Evolutionary conservation across 768 basidiomycete species (phyloP), one percentile per base, ranked within the genome.

Genomic region (Ramaria rubella): DNA sequence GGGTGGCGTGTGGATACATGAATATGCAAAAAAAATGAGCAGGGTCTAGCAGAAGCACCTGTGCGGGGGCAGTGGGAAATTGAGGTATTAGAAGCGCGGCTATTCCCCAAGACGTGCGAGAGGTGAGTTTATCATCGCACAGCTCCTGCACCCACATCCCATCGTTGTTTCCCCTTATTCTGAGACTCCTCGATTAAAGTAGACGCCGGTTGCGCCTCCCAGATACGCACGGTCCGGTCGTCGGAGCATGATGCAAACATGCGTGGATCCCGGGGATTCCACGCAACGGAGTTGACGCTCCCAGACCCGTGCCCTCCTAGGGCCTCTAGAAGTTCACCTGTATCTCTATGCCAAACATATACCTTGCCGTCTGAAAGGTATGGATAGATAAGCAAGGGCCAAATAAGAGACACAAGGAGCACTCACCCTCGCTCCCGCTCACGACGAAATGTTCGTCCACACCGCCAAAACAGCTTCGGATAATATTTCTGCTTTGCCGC

Each of bases 241-340:
- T 99, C 95, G 43, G 92, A 92, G 69, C 93, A 96, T 42, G 90
- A 93, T 30, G 96, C 96, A 72, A 98, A 97, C 85, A 97, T 88
- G 57, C 85, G 82, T 62, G 84, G 80, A 66, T 92, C 87, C 49
- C 77, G 77, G 19, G 92, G 93, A 69, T 96, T 94, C 96, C 96
- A 99, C 33, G 94, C 87, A 15, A 98, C 94, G 14, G 89, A 86
- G 68, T 97, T 99, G 59, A 99, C 94, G 60, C 87, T 89, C 38
- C 93, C 94, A 57, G 74, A 74, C n/a, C 83, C 85, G 64, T 98
- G 95, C 0, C 96, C 96, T 3, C 80, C 69, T 2, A 99, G 79
- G n/a, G 85, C 78, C 68, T 96, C 92, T n/a, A 98, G 76, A 43
- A 94, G 77, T 2, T 78, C 74, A 2, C 87, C 88, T 9, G 87